Evolutionary conservation across 345 rosid genomes (phyloP).

Genomic region (Dipteronia sinensis): DNA sequence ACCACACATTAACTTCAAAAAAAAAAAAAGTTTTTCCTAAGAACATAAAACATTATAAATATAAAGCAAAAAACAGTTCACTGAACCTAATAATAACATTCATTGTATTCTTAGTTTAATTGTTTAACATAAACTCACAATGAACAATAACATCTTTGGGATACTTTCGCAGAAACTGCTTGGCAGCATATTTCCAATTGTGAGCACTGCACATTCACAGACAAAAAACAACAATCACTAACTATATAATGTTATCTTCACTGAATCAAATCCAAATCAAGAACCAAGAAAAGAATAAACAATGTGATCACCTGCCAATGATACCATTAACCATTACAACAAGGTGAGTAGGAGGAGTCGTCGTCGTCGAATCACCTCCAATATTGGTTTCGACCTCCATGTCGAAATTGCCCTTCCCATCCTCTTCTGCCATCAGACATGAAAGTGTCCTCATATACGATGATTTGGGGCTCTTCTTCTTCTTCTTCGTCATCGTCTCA

Average conservation of each 20-base stretch:
- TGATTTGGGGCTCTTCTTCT: slow-evolving; percentile 26
- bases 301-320: slow-evolving; percentile 56
- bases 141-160: slow-evolving; percentile 66
- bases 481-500: neutral
- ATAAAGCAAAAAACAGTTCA: neutral
- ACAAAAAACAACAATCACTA: neutral
- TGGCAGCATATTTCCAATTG: slow-evolving; percentile 79
- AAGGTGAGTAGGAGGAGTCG: slow-evolving; percentile 57
- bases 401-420: slow-evolving; percentile 52
- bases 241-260: neutral
- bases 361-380: slow-evolving; percentile 26
- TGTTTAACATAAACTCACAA: slow-evolving; percentile 47
- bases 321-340: slow-evolving; percentile 88
- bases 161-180: slow-evolving; percentile 62
- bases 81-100: neutral
- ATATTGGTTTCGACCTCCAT: slow-evolving; percentile 36
- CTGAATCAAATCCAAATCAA: neutral
- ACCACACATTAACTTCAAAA: neutral
- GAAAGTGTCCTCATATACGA: slow-evolving; percentile 39
- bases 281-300: no score
- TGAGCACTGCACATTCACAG: slow-evolving; percentile 44
- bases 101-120: neutral
- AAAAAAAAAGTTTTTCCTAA: no score
- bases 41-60: neutral
- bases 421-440: slow-evolving; percentile 53